Evolutionary conservation across 2,329 filamentous ascomycete genomes (phyloP).

Genomic region (Ceratocystis lukuohia): DNA sequence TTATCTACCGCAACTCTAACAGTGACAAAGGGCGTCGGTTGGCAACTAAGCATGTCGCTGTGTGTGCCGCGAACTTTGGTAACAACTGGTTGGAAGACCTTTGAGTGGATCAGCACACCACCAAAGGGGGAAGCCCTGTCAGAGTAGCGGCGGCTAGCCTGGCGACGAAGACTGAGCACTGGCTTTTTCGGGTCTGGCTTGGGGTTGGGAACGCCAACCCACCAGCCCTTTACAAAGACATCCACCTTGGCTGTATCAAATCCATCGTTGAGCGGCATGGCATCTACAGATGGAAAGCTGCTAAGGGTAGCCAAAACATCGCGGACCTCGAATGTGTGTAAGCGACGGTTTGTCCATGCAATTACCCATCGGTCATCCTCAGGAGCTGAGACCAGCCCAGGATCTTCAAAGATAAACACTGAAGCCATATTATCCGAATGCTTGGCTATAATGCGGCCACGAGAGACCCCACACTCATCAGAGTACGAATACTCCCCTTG

Average conservation of each 20-base stretch:
- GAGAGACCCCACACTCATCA: conserved; percentile 16
- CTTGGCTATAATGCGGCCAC: conserved; percentile 11
- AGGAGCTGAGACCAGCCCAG: conserved; percentile 10
- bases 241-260: neutral
- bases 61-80: neutral
- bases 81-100: neutral
- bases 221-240: conserved; percentile 9
- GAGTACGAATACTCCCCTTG: conserved; percentile 14
- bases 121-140: neutral
- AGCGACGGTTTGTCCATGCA: conserved; percentile 14
- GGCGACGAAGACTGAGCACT: neutral
- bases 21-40: conserved; percentile 5
- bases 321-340: conserved; percentile 17
- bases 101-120: conserved; percentile 1
- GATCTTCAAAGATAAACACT: conserved; percentile 19
- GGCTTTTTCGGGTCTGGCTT: neutral
- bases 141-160: neutral
- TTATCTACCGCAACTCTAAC: conserved; percentile 4
- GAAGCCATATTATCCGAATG: neutral
- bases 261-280: neutral
- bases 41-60: neutral
- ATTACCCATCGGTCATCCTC: conserved; percentile 18
- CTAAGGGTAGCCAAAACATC: conserved; percentile 5
- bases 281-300: neutral
- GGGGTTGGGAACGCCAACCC: neutral